Percentiles rank a stretch among this genome's conserved stretches.
These are phyloP conservation scores for Trametes gibbosa DNA, from an alignment of 768 basidiomycete species.

Conservation along the genomic window DNA sequence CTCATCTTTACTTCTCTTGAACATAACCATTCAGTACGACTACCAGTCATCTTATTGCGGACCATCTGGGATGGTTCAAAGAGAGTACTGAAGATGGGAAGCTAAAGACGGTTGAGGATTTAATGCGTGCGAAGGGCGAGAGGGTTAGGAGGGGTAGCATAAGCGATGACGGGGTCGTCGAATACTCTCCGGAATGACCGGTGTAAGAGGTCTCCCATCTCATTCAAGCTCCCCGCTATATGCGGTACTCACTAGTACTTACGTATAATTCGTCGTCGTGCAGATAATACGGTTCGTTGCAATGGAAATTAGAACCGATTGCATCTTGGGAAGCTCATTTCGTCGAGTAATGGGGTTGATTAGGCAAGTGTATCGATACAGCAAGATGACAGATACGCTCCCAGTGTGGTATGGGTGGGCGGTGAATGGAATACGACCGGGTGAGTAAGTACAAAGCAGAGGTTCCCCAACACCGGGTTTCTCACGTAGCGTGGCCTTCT, in stretches of 20 bases:
- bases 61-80: conserved; percentile 91
- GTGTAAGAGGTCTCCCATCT: too few relatives aligned
- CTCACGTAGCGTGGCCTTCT: conserved; percentile 7
- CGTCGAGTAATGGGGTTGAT: not conserved
- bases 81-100: conserved; percentile 73
- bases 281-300: too few relatives aligned
- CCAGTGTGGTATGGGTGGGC: not conserved
- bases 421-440: not conserved
- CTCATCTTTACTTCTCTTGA: not conserved
- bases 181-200: conserved; percentile 37
- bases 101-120: conserved; percentile 77
- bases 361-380: conserved; percentile 11
- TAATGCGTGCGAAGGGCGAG: conserved; percentile 79
- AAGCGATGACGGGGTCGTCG: conserved; percentile 52
- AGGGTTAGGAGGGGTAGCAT: conserved; percentile 45
- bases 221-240: too few relatives aligned
- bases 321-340: too few relatives aligned
- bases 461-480: not conserved
- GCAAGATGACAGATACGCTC: not conserved
- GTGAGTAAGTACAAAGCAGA: not conserved
- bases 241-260: too few relatives aligned
- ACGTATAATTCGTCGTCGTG: too few relatives aligned
- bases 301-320: too few relatives aligned
- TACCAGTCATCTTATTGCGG: conserved; percentile 78
- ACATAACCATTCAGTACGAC: conserved; percentile 31